These are phyloP conservation scores for Fragaria nilgerrensis DNA, from an alignment of 306 rosid genomes.

Conservation along the genomic window DNA sequence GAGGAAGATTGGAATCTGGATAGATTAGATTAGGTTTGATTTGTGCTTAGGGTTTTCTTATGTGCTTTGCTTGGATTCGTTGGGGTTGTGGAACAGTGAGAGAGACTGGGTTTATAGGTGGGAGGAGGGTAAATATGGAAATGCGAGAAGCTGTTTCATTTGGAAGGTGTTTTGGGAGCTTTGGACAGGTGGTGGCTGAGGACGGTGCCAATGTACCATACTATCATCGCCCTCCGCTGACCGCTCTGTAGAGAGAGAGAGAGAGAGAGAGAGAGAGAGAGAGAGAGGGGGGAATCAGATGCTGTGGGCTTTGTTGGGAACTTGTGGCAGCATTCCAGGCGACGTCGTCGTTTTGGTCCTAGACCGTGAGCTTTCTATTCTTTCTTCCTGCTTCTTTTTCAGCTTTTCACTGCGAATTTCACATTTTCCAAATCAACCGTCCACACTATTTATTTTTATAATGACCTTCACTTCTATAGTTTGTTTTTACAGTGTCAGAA, in stretches of 20 bases:
- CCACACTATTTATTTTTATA: too few species aligned
- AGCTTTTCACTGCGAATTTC: not conserved
- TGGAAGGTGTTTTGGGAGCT: conserved; percentile 8
- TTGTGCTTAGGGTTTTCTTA: not conserved
- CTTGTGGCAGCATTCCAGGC: not conserved
- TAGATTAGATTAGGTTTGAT: not conserved
- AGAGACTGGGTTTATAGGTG: not conserved
- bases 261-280: too few species aligned
- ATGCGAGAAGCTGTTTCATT: not conserved
- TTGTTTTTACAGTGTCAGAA: too few species aligned
- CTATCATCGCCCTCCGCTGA: not conserved
- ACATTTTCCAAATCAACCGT: too few species aligned
- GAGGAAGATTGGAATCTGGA: conserved; percentile 44
- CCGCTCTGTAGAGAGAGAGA: not conserved
- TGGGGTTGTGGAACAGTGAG: not conserved
- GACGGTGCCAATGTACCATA: not conserved
- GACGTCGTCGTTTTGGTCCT: conserved; percentile 8
- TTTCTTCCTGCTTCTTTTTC: not conserved
- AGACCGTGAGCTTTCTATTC: not conserved
- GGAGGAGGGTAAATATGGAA: conserved; percentile 52
- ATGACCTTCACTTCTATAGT: too few species aligned
- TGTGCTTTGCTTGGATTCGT: conserved; percentile 5
- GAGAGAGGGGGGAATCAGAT: not conserved
- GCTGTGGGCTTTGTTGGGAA: not conserved
- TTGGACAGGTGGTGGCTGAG: conserved; percentile 16